Evolutionary conservation across 441 rosid genomes (phyloP).

Genomic region (Pelargonium citronellum): DNA sequence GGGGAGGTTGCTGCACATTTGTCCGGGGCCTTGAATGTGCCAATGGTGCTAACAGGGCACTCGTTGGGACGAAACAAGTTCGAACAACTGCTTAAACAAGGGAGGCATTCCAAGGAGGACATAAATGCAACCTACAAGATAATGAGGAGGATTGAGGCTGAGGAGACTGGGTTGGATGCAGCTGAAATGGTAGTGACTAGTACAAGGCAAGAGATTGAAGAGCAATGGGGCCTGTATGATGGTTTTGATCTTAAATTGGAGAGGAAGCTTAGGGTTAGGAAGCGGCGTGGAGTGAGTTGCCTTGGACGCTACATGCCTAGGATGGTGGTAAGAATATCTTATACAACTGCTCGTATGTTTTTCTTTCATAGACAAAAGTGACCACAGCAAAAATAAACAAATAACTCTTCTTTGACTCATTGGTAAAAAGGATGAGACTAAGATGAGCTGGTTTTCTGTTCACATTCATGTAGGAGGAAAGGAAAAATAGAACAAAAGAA

Average conservation of each 20-base stretch:
- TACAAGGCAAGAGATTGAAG: slow-evolving; percentile 70
- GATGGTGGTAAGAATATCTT: slow-evolving; percentile 50
- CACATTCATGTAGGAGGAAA: background rate
- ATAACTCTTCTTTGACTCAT: background rate
- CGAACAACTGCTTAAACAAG: slow-evolving; percentile 68
- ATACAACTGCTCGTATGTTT: background rate
- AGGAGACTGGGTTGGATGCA: slow-evolving; percentile 59
- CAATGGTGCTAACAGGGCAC: slow-evolving; percentile 72
- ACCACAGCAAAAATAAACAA: background rate
- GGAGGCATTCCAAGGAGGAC: slow-evolving; percentile 56
- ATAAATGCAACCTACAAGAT: slow-evolving; percentile 60
- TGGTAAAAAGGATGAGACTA: background rate
- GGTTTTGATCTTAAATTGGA: slow-evolving; percentile 67
- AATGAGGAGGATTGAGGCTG: slow-evolving; percentile 59
- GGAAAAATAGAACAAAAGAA: background rate
- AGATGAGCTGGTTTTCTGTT: background rate
- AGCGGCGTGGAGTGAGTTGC: slow-evolving; percentile 63
- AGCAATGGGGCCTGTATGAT: slow-evolving; percentile 73
- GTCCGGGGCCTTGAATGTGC: slow-evolving; percentile 61
- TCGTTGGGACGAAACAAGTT: slow-evolving; percentile 65
- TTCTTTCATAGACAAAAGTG: background rate
- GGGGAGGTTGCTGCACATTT: slow-evolving; percentile 60
- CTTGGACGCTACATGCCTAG: slow-evolving; percentile 60
- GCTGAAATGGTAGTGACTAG: slow-evolving; percentile 71
- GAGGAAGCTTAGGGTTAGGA: slow-evolving; percentile 59